A percentile compares a stretch with the other conserved stretches of the same genome.
These are phyloP conservation scores for Clitopilus hobsonii DNA, from an alignment of 768 basidiomycete genomes.

Conservation along the genomic window DNA sequence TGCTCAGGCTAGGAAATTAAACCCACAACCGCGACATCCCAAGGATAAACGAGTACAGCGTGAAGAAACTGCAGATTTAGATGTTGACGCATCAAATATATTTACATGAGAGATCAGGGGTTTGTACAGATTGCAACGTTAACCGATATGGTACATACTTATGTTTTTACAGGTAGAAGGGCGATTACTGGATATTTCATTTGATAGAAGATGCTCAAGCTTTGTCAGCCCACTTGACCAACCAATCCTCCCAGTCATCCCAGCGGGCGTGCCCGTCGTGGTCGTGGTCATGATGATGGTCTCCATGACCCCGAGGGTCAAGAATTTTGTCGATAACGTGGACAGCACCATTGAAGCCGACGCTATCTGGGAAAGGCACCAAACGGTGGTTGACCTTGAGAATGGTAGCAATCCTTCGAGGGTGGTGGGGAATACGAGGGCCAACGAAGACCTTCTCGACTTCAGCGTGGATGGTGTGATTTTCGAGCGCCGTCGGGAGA, in stretches of 20 bases:
- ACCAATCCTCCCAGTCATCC: constrained; percentile 33
- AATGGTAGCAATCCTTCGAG: constrained; percentile 26
- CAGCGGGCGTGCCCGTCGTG: constrained; percentile 1
- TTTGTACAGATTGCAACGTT: too few species aligned
- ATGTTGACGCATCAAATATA: background rate
- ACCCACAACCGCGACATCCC: background rate
- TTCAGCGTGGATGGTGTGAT: constrained; percentile 39
- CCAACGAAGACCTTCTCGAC: constrained; percentile 42
- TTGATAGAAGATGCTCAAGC: constrained; percentile 13
- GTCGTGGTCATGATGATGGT: constrained; percentile 7
- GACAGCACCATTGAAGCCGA: constrained; percentile 52
- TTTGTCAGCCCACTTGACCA: constrained; percentile 40
- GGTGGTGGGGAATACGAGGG: constrained; percentile 32
- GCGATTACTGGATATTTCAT: too few species aligned
- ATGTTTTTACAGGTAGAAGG: background rate
- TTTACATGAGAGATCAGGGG: background rate
- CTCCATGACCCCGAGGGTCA: constrained; percentile 30
- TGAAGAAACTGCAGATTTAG: background rate
- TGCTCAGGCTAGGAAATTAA: constrained; percentile 12
- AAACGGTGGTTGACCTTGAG: constrained; percentile 33
- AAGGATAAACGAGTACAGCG: background rate
- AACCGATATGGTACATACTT: background rate
- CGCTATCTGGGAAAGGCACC: constrained; percentile 40
- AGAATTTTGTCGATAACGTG: constrained; percentile 42
- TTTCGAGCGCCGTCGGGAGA: constrained; percentile 35